Base-by-base conservation (phyloP, 2,329 filamentous ascomycete genomes). In the Arthrobotrys conoides region DNA sequence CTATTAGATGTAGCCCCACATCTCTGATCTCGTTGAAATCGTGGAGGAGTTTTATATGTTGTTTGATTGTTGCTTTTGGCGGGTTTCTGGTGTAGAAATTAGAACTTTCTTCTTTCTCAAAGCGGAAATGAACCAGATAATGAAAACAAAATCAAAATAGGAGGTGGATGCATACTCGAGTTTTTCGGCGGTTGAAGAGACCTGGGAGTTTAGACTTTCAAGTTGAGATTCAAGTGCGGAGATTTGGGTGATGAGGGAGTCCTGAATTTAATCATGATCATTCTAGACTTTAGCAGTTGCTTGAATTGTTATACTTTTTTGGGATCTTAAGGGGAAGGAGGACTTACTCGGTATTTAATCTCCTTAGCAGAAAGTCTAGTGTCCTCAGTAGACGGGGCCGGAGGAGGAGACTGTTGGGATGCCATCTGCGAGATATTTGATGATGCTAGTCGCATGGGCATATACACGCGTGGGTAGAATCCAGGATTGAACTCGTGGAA, bases 11-110 rank as follows among this genome's bases (percentile, higher is more conserved):
- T 82, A 90, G 88, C 0, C 88, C 91, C 6, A 91, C 85, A 83
- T 93, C 91, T 80, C 90, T 89, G 81, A 92, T 89, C 83, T 92
- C 90, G 81, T 93, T 93, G 84, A 92, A 93, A 72, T 88, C 85
- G 80, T 92, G 90, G 36, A 93, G 85, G 3, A 90, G 85, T 75
- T 86, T 87, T 82, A 92, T 92, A 83, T 92, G 91, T 36, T 85
- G 85, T 68, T 89, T 87, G 65, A 91, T 88, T 9, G 89, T 88
- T 20, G 84, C 84, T 48, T 88, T 85, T 0, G 89, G 86, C 10
- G 86, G 85, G 14, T 80, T 83, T 36, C 75, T 79, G 36, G 48
- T 14, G 27, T 44, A 30, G 5, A 5, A 24, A 71, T 10, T 6
- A n/a, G n/a, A 20, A 46, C 18, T n/a, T 46, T 20, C 2, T 20